Conservation (phyloP, 1,139 yeast genomes). For the Taphrina flavorubra region DNA sequence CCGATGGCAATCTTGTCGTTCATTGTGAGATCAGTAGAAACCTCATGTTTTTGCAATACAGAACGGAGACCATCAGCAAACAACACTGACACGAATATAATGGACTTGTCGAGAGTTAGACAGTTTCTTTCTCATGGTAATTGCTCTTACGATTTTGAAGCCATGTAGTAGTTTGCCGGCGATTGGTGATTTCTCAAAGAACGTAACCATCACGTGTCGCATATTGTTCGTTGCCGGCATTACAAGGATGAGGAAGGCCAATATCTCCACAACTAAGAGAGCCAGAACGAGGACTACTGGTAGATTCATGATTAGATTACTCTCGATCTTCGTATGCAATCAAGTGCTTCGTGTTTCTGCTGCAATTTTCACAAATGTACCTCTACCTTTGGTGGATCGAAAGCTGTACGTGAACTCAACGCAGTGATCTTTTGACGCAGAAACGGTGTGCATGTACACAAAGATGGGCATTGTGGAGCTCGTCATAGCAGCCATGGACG, state of each 20-base stretch:
- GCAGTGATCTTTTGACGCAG: too few relatives aligned
- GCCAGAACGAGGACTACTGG: slow-evolving; percentile 31
- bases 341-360: neutral
- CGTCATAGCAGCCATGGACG: too few relatives aligned
- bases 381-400: too few relatives aligned
- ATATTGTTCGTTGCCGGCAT: slow-evolving; percentile 34
- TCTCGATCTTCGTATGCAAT: neutral
- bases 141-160: slow-evolving; percentile 26
- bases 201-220: slow-evolving; percentile 27
- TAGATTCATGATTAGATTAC: slow-evolving; percentile 15
- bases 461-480: too few relatives aligned
- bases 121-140: too few relatives aligned
- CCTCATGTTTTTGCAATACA: slow-evolving; percentile 34
- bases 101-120: slow-evolving; percentile 12
- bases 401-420: too few relatives aligned
- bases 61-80: slow-evolving; percentile 34
- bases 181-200: slow-evolving; percentile 36
- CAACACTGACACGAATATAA: slow-evolving; percentile 32
- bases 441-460: too few relatives aligned
- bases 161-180: slow-evolving; percentile 35
- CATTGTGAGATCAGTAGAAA: slow-evolving; percentile 33
- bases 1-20: slow-evolving; percentile 30
- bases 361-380: neutral
- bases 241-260: slow-evolving; percentile 28
- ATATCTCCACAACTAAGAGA: slow-evolving; percentile 22